Conservation (phyloP, 345 rosid species). For the Combretum micranthum region DNA sequence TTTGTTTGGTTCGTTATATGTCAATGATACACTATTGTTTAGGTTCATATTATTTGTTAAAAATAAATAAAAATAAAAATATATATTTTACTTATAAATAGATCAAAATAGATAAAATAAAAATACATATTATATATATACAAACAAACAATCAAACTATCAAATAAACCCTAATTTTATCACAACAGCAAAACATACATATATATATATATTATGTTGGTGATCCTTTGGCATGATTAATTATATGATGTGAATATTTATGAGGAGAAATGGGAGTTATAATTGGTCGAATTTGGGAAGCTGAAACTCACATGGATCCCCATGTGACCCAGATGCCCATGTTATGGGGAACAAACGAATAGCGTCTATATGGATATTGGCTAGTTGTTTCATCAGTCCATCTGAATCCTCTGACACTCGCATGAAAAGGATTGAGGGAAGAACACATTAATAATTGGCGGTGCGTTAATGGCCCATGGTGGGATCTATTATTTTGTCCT, state of each 20-base stretch:
- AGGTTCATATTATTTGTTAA: too few relatives aligned
- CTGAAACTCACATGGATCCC: conserved; percentile 29
- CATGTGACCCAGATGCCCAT: conserved; percentile 38
- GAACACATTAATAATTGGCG: conserved; percentile 6
- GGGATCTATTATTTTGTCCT: background rate
- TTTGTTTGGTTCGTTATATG: too few relatives aligned
- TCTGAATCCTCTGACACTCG: conserved; percentile 7
- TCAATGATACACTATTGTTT: too few relatives aligned
- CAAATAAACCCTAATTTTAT: too few relatives aligned
- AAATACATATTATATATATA: too few relatives aligned
- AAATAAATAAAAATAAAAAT: too few relatives aligned
- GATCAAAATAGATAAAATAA: too few relatives aligned
- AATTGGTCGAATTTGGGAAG: conserved; percentile 16
- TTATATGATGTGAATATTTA: background rate
- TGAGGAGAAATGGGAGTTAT: conserved; percentile 2
- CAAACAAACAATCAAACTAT: too few relatives aligned
- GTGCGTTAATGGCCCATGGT: conserved; percentile 1
- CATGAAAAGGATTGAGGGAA: conserved; percentile 16
- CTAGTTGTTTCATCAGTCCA: conserved; percentile 8
- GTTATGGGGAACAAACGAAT: conserved; percentile 41
- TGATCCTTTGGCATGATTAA: too few relatives aligned
- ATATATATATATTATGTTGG: background rate
- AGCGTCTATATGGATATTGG: conserved; percentile 6
- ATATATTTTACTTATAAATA: too few relatives aligned
- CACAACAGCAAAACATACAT: too few relatives aligned